Percentiles rank a stretch among this genome's conserved stretches.
phyloP scores from a whole-genome alignment of 116 monocot genomes.

The Dioscorea cayenensis region DNA sequence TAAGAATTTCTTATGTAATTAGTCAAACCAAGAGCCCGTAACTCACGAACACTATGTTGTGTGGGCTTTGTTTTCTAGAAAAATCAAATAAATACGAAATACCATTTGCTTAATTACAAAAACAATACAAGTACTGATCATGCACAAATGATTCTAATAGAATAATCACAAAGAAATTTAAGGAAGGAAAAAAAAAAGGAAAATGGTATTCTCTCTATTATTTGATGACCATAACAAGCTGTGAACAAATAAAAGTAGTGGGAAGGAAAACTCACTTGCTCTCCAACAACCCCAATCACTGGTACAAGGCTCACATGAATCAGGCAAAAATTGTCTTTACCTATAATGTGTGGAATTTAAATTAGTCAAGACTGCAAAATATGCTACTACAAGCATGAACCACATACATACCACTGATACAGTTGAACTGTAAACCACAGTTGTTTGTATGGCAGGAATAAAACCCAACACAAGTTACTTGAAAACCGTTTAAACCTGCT shows the following conservation, averaged over 20 bases:
- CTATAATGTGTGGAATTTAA: constrained; percentile 9
- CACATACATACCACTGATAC: no score
- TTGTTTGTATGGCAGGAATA: no score
- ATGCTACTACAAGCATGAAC: background rate
- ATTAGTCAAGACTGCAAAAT: background rate
- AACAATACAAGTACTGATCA: no score
- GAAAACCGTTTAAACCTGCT: no score
- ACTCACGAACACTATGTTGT: constrained; percentile 65
- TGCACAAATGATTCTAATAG: no score
- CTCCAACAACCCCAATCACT: constrained; percentile 66
- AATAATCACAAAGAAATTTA: no score
- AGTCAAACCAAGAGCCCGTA: constrained; percentile 63
- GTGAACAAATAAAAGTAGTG: background rate
- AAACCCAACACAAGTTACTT: no score
- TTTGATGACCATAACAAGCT: background rate
- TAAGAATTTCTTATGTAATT: no score
- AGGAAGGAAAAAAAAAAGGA: background rate
- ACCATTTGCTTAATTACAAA: no score
- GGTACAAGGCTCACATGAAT: constrained; percentile 76
- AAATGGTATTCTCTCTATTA: background rate
- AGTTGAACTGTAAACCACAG: no score
- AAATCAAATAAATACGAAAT: constrained; percentile 2
- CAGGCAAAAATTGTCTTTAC: constrained; percentile 65
- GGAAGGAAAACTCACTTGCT: constrained; percentile 48
- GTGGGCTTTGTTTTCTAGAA: constrained; percentile 75